phyloP scores from a whole-genome alignment of 331 rosid genomes.

The Rhamnella rubrinervis region DNA sequence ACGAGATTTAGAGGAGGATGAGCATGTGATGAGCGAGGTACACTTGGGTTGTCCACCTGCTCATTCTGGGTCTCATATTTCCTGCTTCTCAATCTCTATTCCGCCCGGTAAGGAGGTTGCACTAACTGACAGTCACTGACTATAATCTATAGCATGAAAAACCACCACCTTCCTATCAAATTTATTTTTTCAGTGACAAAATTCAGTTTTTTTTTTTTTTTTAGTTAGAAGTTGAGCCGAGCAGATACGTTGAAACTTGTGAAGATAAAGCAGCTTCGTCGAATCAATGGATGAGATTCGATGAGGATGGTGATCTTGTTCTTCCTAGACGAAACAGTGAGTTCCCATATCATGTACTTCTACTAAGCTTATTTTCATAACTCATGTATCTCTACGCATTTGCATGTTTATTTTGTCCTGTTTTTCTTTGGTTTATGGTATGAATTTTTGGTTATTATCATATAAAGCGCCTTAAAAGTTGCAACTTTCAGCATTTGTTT shows the following conservation, averaged over 20 bases:
- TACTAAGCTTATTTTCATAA: not conserved
- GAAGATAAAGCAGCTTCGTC: conserved; percentile 23
- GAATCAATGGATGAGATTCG: conserved; percentile 33
- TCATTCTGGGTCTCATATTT: conserved; percentile 50
- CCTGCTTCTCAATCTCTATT: conserved; percentile 58
- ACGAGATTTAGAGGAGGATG: conserved; percentile 32
- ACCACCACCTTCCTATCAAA: too few species aligned
- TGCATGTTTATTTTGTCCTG: not conserved
- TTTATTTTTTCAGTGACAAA: not conserved
- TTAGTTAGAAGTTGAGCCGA: conserved; percentile 34
- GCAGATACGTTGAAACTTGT: conserved; percentile 20
- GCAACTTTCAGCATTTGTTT: not conserved
- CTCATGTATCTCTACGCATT: not conserved
- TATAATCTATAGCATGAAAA: too few species aligned
- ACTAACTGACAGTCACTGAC: too few species aligned
- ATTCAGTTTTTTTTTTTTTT: not conserved
- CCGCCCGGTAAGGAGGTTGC: conserved; percentile 37
- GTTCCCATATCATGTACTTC: not conserved
- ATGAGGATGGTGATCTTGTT: conserved; percentile 81
- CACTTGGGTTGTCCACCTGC: conserved; percentile 81
- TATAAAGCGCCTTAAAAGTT: not conserved
- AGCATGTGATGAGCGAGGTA: conserved; percentile 80
- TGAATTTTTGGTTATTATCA: not conserved
- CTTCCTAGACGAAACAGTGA: conserved; percentile 60
- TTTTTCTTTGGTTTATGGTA: too few species aligned